Evolutionary conservation across 2,329 filamentous ascomycete genomes (phyloP).

Genomic region (Alternaria sp.): DNA sequence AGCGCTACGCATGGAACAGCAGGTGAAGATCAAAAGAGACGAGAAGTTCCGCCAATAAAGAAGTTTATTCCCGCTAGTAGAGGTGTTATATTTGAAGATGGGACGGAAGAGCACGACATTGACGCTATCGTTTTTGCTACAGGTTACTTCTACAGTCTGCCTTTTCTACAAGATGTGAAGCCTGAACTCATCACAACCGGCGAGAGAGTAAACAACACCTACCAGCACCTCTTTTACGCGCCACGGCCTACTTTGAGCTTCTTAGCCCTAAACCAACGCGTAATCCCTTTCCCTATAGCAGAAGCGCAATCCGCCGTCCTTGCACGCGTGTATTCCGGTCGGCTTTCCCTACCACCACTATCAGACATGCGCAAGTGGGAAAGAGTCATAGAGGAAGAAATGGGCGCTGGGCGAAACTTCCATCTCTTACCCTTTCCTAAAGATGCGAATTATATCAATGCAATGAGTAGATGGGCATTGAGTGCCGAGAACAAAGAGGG

Average conservation of each 20-base stretch:
- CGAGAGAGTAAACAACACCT: slow-evolving; percentile 73
- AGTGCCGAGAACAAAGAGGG: slow-evolving; percentile 51
- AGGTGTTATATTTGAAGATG: slow-evolving; percentile 72
- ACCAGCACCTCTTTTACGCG: slow-evolving; percentile 80
- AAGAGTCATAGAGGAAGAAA: slow-evolving; percentile 48
- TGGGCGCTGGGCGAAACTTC: slow-evolving; percentile 60
- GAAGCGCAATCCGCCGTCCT: slow-evolving; percentile 82
- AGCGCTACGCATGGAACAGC: slow-evolving; percentile 22
- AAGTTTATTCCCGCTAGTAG: slow-evolving; percentile 64
- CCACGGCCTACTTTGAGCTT: slow-evolving; percentile 81
- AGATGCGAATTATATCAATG: slow-evolving; percentile 76
- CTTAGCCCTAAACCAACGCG: slow-evolving; percentile 75
- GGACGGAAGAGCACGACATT: slow-evolving; percentile 69
- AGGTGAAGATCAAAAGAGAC: slow-evolving; percentile 55
- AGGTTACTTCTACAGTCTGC: slow-evolving; percentile 85
- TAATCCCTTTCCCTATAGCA: slow-evolving; percentile 86
- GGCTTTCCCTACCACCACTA: slow-evolving; percentile 68
- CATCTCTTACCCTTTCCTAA: slow-evolving; percentile 66
- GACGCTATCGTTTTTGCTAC: slow-evolving; percentile 88
- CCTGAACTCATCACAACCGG: slow-evolving; percentile 73
- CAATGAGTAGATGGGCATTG: slow-evolving; percentile 68
- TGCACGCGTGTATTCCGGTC: slow-evolving; percentile 78
- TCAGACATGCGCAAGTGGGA: slow-evolving; percentile 77
- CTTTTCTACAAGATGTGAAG: slow-evolving; percentile 69
- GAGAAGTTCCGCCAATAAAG: slow-evolving; percentile 64